Percentiles rank a stretch among this genome's conserved stretches.
Conservation (phyloP, 2,329 filamentous ascomycete species). For the Fusarium oxysporum region DNA sequence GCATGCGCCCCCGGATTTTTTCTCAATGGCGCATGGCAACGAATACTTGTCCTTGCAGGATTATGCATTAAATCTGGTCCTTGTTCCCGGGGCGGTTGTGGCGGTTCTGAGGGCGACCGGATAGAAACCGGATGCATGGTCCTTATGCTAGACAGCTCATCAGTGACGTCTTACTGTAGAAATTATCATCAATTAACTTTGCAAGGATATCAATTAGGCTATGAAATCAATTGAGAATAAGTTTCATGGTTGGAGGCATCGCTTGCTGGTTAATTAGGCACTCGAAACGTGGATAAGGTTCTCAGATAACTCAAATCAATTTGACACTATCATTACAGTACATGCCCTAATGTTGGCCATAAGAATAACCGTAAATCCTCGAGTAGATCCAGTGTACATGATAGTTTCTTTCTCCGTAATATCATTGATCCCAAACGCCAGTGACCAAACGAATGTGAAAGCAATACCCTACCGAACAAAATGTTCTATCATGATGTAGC, state of each 20-base stretch:
- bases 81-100: slow-evolving; percentile 20
- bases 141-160: slow-evolving; percentile 22
- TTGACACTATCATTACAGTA: slow-evolving; percentile 21
- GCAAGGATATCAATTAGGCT: neutral
- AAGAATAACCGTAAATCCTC: neutral
- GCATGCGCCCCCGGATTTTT: slow-evolving; percentile 11
- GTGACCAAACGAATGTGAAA: slow-evolving; percentile 5
- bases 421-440: slow-evolving; percentile 25
- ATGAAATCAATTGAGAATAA: neutral
- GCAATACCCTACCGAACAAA: slow-evolving; percentile 1
- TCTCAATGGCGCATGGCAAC: slow-evolving; percentile 4
- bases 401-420: slow-evolving; percentile 8
- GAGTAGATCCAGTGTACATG: slow-evolving; percentile 8
- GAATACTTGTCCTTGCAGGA: slow-evolving; percentile 8
- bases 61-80: neutral
- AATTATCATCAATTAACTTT: neutral
- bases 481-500: neutral
- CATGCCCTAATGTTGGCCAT: neutral
- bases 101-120: slow-evolving; percentile 18
- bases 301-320: slow-evolving; percentile 7
- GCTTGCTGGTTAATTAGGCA: neutral
- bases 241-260: neutral
- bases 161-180: neutral
- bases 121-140: slow-evolving; percentile 27
- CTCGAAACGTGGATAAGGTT: neutral